Percentiles rank a stretch among this genome's conserved stretches.
Conservation (phyloP, 176 grass and related monocot genomes). For the Melocanna baccifera region DNA sequence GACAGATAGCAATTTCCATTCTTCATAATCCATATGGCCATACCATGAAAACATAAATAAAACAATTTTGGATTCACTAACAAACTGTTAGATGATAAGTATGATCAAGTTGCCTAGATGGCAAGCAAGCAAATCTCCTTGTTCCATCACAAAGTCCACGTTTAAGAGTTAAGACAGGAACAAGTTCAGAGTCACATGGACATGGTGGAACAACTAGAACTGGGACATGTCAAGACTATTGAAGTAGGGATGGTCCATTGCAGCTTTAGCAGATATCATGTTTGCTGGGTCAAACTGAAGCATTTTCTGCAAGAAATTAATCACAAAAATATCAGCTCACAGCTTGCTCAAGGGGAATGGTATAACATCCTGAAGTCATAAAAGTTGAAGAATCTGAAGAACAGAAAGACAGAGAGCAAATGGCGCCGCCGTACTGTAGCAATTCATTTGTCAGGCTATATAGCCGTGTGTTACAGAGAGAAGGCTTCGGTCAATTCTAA, state of each 20-base stretch:
- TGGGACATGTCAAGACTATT: slow-evolving; percentile 83
- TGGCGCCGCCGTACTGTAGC: too few species aligned
- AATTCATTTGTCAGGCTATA: too few species aligned
- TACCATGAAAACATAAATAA: not conserved
- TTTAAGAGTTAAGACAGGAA: not conserved
- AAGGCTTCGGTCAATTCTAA: too few species aligned
- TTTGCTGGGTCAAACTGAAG: slow-evolving; percentile 62
- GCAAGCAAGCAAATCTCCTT: not conserved
- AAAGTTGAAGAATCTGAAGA: too few species aligned
- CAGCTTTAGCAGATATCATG: slow-evolving; percentile 79
- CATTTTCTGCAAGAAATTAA: slow-evolving; percentile 66
- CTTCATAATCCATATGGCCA: not conserved
- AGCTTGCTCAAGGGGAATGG: not conserved
- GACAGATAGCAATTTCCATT: not conserved
- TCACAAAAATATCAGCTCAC: not conserved
- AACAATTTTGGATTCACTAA: not conserved
- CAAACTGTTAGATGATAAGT: not conserved
- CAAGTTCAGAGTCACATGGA: not conserved
- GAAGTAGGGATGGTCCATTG: slow-evolving; percentile 92
- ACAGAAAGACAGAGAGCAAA: too few species aligned
- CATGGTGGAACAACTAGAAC: slow-evolving; percentile 44
- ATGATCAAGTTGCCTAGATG: slow-evolving; percentile 19
- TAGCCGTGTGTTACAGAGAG: too few species aligned
- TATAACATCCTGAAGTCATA: not conserved
- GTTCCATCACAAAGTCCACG: not conserved